phyloP scores from a whole-genome alignment of 108 stramenopile genomes.

The Seminavis robusta region DNA sequence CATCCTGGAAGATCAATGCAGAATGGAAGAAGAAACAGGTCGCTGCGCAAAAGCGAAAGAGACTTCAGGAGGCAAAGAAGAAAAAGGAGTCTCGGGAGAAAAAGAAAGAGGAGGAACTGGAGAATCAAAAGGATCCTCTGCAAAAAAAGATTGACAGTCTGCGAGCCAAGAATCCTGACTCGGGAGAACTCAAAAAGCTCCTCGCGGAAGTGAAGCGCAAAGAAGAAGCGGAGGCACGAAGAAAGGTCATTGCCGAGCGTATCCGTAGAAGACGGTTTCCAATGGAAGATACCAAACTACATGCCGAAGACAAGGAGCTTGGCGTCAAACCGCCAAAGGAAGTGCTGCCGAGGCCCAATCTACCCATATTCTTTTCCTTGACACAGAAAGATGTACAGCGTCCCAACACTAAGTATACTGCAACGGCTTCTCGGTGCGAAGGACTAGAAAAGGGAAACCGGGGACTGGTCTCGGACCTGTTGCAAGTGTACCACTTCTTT shows the following conservation, averaged over 20 bases:
- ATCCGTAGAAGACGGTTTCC: conserved; percentile 72
- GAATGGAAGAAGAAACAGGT: conserved; percentile 53
- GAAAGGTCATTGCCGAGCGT: conserved; percentile 48
- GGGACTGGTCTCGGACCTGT: conserved; percentile 56
- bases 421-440: conserved; percentile 9
- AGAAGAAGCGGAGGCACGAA: conserved; percentile 7
- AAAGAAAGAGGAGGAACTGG: conserved; percentile 34
- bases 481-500: conserved; percentile 81
- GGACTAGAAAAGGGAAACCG: conserved; percentile 14
- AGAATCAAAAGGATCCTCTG: conserved; percentile 16
- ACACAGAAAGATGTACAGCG: background rate
- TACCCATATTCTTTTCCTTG: conserved; percentile 35
- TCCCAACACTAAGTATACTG: too few species aligned
- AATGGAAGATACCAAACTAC: conserved; percentile 75
- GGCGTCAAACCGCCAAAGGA: conserved; percentile 46
- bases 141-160: conserved; percentile 15
- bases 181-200: background rate
- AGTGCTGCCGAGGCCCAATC: conserved; percentile 47
- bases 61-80: conserved; percentile 31
- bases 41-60: conserved; percentile 22
- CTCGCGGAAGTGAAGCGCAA: conserved; percentile 3
- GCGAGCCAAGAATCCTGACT: conserved; percentile 8
- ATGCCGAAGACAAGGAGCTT: conserved; percentile 76
- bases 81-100: conserved; percentile 39
- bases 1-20: conserved; percentile 65